These are phyloP conservation scores for Ustilago vetiveriae DNA, from an alignment of 1,284 basidiomycete species.

Conservation along the genomic window DNA sequence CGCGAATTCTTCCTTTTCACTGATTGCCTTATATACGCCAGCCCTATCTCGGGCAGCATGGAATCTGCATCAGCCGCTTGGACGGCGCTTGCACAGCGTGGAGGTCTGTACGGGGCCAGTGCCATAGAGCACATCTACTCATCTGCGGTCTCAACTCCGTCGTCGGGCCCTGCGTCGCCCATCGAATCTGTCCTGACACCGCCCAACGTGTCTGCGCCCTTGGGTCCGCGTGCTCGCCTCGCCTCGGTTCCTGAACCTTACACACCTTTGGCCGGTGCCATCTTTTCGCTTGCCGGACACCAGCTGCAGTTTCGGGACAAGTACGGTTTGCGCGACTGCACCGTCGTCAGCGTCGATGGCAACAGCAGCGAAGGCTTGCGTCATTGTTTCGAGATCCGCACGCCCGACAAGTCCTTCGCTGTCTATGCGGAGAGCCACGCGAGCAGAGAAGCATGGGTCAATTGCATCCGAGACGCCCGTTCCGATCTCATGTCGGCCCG, in stretches of 20 bases:
- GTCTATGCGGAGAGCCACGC: constrained; percentile 58
- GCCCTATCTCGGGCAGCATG: constrained; percentile 51
- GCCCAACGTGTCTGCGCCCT: constrained; percentile 5
- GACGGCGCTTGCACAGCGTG: constrained; percentile 73
- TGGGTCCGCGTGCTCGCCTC: constrained; percentile 15
- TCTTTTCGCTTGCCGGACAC: constrained; percentile 45
- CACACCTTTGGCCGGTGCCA: constrained; percentile 42
- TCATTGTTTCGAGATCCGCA: constrained; percentile 63
- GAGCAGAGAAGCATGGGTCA: constrained; percentile 57
- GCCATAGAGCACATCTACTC: constrained; percentile 12
- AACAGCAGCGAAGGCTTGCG: constrained; percentile 33
- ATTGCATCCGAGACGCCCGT: constrained; percentile 60
- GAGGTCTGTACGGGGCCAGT: constrained; percentile 69
- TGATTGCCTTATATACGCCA: constrained; percentile 64
- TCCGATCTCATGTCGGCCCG: constrained; percentile 58
- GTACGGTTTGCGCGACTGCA: constrained; percentile 61
- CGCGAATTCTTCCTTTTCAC: constrained; percentile 65
- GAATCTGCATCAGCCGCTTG: constrained; percentile 58
- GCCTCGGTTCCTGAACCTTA: constrained; percentile 32
- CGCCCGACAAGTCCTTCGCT: constrained; percentile 65
- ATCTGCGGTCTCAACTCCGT: constrained; percentile 61
- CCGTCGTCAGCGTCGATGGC: constrained; percentile 61
- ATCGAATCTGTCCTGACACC: constrained; percentile 29
- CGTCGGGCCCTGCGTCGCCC: constrained; percentile 78
- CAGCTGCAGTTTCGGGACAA: constrained; percentile 61